Percentiles rank a stretch among this genome's conserved stretches.
Evolutionary conservation across 108 stramenopile species (phyloP).

Genomic region (Pseudonitzschia pungens): DNA sequence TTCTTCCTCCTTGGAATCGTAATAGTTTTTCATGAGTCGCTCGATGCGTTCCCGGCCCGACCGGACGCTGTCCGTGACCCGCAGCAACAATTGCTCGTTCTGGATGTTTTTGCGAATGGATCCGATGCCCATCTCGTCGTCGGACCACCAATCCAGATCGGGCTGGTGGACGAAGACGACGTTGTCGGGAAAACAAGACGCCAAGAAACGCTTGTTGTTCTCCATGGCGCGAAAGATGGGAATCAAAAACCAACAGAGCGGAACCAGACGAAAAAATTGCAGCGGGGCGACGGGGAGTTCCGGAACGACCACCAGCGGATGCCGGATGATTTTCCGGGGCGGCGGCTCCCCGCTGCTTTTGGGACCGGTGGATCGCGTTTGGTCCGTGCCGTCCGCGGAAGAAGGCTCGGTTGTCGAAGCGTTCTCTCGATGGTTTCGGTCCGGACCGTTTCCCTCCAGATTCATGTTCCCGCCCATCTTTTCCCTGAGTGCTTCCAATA

Average conservation of each 20-base stretch:
- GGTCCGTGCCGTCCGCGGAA: no score
- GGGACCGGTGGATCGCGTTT: background rate
- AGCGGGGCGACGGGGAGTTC: constrained; percentile 52
- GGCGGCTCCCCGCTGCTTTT: background rate
- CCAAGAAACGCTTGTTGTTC: constrained; percentile 48
- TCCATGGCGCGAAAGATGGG: constrained; percentile 54
- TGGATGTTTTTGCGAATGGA: constrained; percentile 32
- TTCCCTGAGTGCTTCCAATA: constrained; percentile 36
- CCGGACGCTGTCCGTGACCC: constrained; percentile 44
- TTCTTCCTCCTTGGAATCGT: constrained; percentile 32
- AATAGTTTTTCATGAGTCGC: constrained; percentile 49
- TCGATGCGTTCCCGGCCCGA: constrained; percentile 40
- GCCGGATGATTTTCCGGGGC: background rate
- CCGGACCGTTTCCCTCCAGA: constrained; percentile 13
- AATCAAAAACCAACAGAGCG: constrained; percentile 58
- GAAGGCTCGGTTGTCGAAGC: background rate
- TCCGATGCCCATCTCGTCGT: constrained; percentile 39
- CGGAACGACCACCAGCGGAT: constrained; percentile 61
- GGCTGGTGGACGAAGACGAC: constrained; percentile 66
- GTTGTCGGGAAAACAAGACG: constrained; percentile 42
- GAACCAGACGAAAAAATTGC: constrained; percentile 45
- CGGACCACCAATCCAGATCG: constrained; percentile 29
- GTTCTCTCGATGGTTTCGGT: background rate
- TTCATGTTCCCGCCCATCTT: constrained; percentile 24
- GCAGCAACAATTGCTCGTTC: constrained; percentile 39